Base-by-base conservation (phyloP, 495 filamentous ascomycete genomes). In the Arthonia radiata region DNA sequence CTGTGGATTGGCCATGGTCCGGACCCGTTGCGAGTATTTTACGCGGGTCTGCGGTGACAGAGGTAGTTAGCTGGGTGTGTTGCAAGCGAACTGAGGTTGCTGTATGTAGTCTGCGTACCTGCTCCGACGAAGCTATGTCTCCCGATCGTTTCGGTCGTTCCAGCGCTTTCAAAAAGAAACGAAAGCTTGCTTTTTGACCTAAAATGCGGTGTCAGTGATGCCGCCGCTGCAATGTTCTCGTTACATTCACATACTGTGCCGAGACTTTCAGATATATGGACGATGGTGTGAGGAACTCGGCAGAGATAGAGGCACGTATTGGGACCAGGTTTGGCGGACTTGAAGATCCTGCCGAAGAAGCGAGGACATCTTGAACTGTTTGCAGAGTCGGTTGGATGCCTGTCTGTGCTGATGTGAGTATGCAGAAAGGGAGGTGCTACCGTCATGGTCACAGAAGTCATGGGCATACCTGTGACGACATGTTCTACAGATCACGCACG, bases 81-180 rank as follows among this genome's bases (percentile, higher is more conserved):
- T 18, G 12, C 1, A 17, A 11, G 13, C 12, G n/a, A 12, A 17
- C n/a, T 21, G 4, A 15, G 12, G 18, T 5, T 7, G n/a, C n/a
- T 9, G 24, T 25, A 10, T 4, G 15, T 29, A 28, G 23, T n/a
- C 4, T 19, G 38, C 58, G 24, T 36, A 74, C 78, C 72, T 31
- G 78, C 74, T 32, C 89, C 86, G 23, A 97, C 67, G 47, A 97
- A 97, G 48, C 78, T 90, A 44, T 90, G 91, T 35, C 89, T 57
- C 18, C 81, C 83, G 36, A 94, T 77, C 1, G 67, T 81, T 50
- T 92, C 83, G 14, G 69, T 67, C 9, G 78, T 22, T 13, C 79
- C 77, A 4, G 81, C 86, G 42, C 78, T 91, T 50, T 97, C 86
- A 44, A 90, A 89, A 18, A 94, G 62, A 44, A 94, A 93, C 5